These are phyloP conservation scores for Vitrella brassicaformis DNA, from an alignment of 73 alveolate genomes.

Conservation along the genomic window DNA sequence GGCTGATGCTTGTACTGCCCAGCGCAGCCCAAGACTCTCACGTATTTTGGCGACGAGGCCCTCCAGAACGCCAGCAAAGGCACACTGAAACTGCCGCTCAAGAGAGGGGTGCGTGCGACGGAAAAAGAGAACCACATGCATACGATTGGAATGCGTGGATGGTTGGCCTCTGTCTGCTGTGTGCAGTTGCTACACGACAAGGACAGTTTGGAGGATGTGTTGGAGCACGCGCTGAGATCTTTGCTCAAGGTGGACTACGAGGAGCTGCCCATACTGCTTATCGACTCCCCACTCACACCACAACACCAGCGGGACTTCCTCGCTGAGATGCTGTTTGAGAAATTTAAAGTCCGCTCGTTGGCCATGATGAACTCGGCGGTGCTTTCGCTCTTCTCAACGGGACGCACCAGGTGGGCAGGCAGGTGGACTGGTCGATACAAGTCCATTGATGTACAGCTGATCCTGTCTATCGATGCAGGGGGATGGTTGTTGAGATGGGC, in stretches of 20 bases:
- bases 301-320: slow-evolving; percentile 46
- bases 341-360: slow-evolving; percentile 45
- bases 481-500: slow-evolving; percentile 53
- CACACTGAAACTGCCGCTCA: no score
- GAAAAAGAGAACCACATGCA: no score
- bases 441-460: no score
- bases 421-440: no score
- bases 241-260: slow-evolving; percentile 47
- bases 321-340: slow-evolving; percentile 50
- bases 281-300: slow-evolving; percentile 52
- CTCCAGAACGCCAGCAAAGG: neutral
- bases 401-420: no score
- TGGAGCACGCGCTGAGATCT: slow-evolving; percentile 46
- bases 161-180: no score
- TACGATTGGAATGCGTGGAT: no score
- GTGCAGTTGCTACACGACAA: slow-evolving; percentile 33
- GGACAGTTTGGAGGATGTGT: slow-evolving; percentile 41
- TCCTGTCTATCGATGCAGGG: no score
- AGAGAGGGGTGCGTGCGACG: no score
- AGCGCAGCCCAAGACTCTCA: neutral
- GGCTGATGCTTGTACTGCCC: no score
- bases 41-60: neutral
- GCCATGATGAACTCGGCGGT: slow-evolving; percentile 49
- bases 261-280: slow-evolving; percentile 42
- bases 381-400: slow-evolving; percentile 50